Conservation (phyloP, 208 protist genomes). For the Trypanosoma theileri region DNA sequence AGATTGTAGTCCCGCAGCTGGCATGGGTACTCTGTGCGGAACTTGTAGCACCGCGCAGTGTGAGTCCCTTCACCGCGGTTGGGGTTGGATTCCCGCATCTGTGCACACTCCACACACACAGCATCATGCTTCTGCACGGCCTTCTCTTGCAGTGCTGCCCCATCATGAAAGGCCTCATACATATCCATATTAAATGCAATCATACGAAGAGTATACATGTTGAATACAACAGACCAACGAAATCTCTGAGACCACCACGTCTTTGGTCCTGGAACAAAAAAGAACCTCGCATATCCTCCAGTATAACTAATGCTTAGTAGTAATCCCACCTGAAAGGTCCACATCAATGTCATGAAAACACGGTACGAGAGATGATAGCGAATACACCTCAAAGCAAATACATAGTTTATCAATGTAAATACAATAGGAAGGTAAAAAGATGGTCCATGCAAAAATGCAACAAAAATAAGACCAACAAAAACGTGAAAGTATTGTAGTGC, state of each 20-base stretch:
- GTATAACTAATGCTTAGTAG: slow-evolving; percentile 31
- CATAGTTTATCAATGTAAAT: slow-evolving; percentile 38
- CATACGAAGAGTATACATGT: slow-evolving; percentile 77
- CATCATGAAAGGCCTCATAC: slow-evolving; percentile 39
- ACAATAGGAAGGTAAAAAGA: slow-evolving; percentile 35
- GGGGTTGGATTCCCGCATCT: slow-evolving; percentile 16
- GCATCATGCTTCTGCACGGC: slow-evolving; percentile 29
- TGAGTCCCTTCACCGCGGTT: not conserved
- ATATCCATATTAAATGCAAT: slow-evolving; percentile 79
- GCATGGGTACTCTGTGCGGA: slow-evolving; percentile 54
- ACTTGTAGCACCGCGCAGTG: slow-evolving; percentile 46
- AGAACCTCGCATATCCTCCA: slow-evolving; percentile 23
- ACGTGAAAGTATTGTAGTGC: slow-evolving; percentile 30
- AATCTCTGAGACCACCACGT: slow-evolving; percentile 7
- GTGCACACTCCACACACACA: slow-evolving; percentile 31
- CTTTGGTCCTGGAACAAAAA: not conserved
- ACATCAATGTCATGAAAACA: slow-evolving; percentile 54
- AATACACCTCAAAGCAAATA: slow-evolving; percentile 15
- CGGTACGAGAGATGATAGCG: slow-evolving; percentile 30
- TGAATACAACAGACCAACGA: slow-evolving; percentile 68
- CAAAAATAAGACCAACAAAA: slow-evolving; percentile 24
- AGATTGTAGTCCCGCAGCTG: slow-evolving; percentile 66
- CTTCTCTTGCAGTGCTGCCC: slow-evolving; percentile 22
- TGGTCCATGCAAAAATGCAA: slow-evolving; percentile 33
- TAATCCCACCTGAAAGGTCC: slow-evolving; percentile 36